Evolutionary conservation across 1,284 basidiomycete species (phyloP).

Genomic region (Garcileccinum viscosum): DNA sequence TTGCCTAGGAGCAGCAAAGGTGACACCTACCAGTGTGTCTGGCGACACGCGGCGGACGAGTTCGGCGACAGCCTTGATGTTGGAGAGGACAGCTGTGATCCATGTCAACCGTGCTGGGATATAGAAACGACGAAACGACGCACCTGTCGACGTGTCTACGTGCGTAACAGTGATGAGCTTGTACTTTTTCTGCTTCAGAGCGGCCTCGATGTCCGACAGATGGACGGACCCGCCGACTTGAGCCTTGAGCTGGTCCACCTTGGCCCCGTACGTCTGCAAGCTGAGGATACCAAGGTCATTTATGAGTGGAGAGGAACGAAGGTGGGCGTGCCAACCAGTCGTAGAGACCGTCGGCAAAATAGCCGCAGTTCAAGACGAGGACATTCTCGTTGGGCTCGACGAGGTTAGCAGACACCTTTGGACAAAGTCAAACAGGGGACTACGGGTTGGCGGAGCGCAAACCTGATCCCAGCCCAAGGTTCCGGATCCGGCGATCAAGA

Average conservation of each 20-base stretch:
- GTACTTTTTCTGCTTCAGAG: slow-evolving; percentile 84
- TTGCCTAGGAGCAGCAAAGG: background rate
- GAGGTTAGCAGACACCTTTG: slow-evolving; percentile 81
- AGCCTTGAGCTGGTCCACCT: slow-evolving; percentile 87
- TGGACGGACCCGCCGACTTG: slow-evolving; percentile 82
- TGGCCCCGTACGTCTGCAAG: slow-evolving; percentile 87
- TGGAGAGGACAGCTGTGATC: slow-evolving; percentile 77
- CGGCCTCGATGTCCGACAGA: slow-evolving; percentile 69
- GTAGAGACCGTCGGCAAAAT: slow-evolving; percentile 87
- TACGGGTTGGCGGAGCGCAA: slow-evolving; percentile 13
- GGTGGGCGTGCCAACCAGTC: slow-evolving; percentile 65
- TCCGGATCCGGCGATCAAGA: slow-evolving; percentile 92
- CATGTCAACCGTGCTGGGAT: background rate
- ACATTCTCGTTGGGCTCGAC: slow-evolving; percentile 82
- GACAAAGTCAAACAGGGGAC: slow-evolving; percentile 1
- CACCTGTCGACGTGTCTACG: slow-evolving; percentile 90
- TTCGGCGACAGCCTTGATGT: slow-evolving; percentile 81
- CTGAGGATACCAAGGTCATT: slow-evolving; percentile 45
- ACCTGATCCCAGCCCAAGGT: slow-evolving; percentile 94
- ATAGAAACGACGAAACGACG: background rate
- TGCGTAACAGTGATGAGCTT: slow-evolving; percentile 94
- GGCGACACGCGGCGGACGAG: slow-evolving; percentile 84
- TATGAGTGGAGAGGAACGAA: background rate
- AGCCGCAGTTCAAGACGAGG: slow-evolving; percentile 84
- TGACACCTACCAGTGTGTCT: slow-evolving; percentile 71